These are phyloP conservation scores for Quercus bicolor DNA, from an alignment of 306 rosid species.

Conservation along the genomic window DNA sequence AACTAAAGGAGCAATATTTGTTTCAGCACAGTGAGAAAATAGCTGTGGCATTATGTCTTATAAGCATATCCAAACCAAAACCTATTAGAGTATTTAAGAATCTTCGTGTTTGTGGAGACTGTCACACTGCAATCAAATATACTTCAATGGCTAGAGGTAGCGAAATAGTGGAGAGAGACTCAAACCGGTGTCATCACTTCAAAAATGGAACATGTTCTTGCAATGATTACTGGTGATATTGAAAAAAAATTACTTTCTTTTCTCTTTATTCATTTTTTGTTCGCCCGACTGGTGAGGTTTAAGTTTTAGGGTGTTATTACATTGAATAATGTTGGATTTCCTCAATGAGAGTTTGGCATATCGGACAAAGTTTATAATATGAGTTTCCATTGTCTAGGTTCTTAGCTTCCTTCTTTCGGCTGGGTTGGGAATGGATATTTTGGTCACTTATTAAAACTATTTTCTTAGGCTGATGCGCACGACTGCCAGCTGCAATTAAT, in stretches of 20 bases:
- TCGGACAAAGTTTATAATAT: background rate
- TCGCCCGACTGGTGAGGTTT: too few relatives aligned
- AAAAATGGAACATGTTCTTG: constrained; percentile 64
- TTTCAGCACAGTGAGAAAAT: constrained; percentile 71
- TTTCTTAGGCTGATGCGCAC: background rate
- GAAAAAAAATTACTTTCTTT: too few relatives aligned
- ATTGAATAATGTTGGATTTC: background rate
- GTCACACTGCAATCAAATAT: constrained; percentile 56
- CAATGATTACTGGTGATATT: constrained; percentile 57
- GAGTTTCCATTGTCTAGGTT: too few relatives aligned
- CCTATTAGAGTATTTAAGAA: constrained; percentile 62
- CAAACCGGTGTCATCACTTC: constrained; percentile 62
- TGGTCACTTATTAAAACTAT: too few relatives aligned
- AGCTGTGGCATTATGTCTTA: constrained; percentile 63
- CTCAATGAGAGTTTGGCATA: background rate
- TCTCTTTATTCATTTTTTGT: too few relatives aligned
- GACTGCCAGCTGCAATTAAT: background rate
- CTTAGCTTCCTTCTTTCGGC: too few relatives aligned
- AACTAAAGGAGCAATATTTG: constrained; percentile 53
- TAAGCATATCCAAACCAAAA: constrained; percentile 37
- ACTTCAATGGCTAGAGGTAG: constrained; percentile 52
- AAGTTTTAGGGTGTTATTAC: background rate
- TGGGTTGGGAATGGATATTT: too few relatives aligned
- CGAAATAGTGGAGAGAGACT: constrained; percentile 61
- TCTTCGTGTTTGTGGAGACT: constrained; percentile 60